Evolutionary conservation across 1,139 yeast species (phyloP), one percentile per base, ranked within the genome.

Genomic region (Pichia norvegensis): DNA sequence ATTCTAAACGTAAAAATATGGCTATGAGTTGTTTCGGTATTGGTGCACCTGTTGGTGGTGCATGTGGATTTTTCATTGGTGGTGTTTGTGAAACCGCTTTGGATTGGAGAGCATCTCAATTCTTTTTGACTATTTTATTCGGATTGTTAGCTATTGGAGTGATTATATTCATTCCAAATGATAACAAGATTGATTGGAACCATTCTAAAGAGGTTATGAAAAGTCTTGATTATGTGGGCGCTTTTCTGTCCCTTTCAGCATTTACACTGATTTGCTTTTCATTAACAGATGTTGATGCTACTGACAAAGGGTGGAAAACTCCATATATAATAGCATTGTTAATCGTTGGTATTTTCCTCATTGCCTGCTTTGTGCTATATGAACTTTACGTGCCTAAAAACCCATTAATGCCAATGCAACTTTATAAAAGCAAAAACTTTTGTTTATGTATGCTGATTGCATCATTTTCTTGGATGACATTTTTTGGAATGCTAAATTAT

Each of bases 21-120:
- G 74, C 60, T 8, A 56, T 71, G 65, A 71, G 74, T 27, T 59
- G 67, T 17, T 70, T 70, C 51, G 58, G 71, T 4, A 70, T 70
- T 1, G 76, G 76, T 1, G 73, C 75, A 1, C 76, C 76, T 1
- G 53, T 69, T 7, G 76, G 76, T 17, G 67, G 66, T 43, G 67
- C 70, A 1, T 45, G 57, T 16, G 76, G 76, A 1, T 59, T 63
- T 29, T 53, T 72, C 23, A 52, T 64, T 22, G 73, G 73, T 11
- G 76, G 74, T 41, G 64, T 72, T 20, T 67, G 72, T 52, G 52
- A 61, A 14, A 58, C 65, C 43, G 55, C 65, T n/a, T 52, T 70
- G 17, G 57, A 57, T 40, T 72, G 76, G 74, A 55, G 70, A 44
- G 58, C 73, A 0, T 61, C 62, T 23, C 66, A 71, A 33, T 71